Evolutionary conservation across 495 filamentous ascomycete genomes (phyloP), one percentile per base, ranked within the genome.

Genomic region (Penicillium cosmopolitanum): DNA sequence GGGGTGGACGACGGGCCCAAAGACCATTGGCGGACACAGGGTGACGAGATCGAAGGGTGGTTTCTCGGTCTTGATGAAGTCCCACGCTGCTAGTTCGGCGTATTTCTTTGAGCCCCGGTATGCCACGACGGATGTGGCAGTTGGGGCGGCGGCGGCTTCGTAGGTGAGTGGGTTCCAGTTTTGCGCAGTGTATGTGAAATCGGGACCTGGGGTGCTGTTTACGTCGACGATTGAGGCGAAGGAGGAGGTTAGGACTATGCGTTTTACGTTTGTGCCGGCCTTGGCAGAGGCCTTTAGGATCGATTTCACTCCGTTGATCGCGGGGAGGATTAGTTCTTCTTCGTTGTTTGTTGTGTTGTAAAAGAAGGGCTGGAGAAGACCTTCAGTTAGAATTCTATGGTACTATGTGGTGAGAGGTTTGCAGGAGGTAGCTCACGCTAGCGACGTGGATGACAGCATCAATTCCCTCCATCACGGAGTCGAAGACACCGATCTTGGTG

Each of bases 101-200:
- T 82, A 76, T 50, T 75, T 84, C 75, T 87, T 88, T 16, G 80
- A 82, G 15, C 77, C 85, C 6, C 83, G 76, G 75, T 91, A 92
- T 16, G 85, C 86, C 5, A 66, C 55, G 0, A 76, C 80, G 2
- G 80, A 62, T 44, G 75, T 76, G 5, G 69, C 61, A 2, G 36
- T 33, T 18, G 57, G 55, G 15, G 77, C 62, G 16, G 77, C 67
- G 1, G 88, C 80, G 54, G 85, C 75, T 63, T 85, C 84, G 38
- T 82, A 69, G 11, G 87, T 89, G 1, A 87, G 78, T 0, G 90
- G 89, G 75, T 91, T 93, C 90, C 90, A 95, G 66, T 91, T 84
- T 1, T 71, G 71, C 54, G 88, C 87, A 52, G 77, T 77, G 69
- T 88, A 92, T 9, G 71, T 80, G 62, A 84, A 80, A 8, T 68